Conservation (phyloP, 192 early-diverging fungal species). For the Coemansia aciculifera region DNA sequence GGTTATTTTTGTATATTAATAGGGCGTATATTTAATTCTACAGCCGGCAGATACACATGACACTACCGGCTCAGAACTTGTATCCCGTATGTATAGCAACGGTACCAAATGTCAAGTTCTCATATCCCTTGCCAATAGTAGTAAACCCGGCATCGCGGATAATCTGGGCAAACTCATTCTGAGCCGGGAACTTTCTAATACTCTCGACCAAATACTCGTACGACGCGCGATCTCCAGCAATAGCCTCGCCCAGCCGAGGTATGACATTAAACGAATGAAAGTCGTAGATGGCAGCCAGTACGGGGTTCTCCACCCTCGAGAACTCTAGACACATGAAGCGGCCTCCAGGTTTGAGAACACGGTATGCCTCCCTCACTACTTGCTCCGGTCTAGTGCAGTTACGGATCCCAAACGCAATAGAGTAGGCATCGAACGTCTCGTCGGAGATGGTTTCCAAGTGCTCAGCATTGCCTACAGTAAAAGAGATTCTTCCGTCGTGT, state of each 20-base stretch:
- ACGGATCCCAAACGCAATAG: conserved; percentile 97
- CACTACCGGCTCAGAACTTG: conserved; percentile 66
- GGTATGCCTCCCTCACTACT: conserved; percentile 86
- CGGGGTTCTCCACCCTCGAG: conserved; percentile 82
- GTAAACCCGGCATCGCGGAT: conserved; percentile 89
- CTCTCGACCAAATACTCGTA: conserved; percentile 98
- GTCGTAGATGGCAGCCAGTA: conserved; percentile 84
- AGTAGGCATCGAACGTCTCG: conserved; percentile 86
- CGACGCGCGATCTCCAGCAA: conserved; percentile 86
- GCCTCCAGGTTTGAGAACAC: conserved; percentile 94
- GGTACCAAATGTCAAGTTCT: conserved; percentile 96
- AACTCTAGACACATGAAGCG: conserved; percentile 97
- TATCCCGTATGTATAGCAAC: conserved; percentile 95
- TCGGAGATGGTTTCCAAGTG: conserved; percentile 70
- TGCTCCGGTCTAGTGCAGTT: conserved; percentile 93
- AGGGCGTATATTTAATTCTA: neutral
- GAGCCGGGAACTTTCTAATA: conserved; percentile 91
- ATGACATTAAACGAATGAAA: conserved; percentile 94
- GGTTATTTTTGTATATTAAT: neutral
- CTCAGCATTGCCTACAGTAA: conserved; percentile 90
- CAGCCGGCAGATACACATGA: neutral
- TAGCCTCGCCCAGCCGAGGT: conserved; percentile 79
- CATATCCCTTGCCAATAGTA: conserved; percentile 84
- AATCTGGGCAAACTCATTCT: conserved; percentile 87
- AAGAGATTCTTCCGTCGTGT: conserved; percentile 64